A percentile compares a stretch with the other conserved stretches of the same genome.
Evolutionary conservation across 75 land plant species (phyloP).

Genomic region (Picea glauca): DNA sequence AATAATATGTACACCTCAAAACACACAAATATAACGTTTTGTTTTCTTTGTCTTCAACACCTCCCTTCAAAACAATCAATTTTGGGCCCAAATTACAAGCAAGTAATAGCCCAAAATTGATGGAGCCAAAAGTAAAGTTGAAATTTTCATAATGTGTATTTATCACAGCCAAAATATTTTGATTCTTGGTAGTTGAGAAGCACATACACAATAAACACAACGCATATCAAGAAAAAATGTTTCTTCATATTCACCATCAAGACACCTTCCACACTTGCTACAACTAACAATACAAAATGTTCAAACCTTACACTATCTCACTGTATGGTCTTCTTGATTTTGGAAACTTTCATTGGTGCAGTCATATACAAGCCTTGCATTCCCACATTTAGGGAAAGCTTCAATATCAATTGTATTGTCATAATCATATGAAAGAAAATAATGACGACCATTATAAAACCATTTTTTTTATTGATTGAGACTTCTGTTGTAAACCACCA

Average conservation of each 20-base stretch:
- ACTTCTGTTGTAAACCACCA: no score
- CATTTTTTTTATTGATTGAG: no score
- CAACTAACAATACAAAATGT: slow-evolving; percentile 71
- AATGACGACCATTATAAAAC: no score
- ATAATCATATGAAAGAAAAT: no score
- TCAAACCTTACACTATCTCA: no score
- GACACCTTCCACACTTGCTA: slow-evolving; percentile 66
- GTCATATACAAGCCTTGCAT: no score
- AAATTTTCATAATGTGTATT: not conserved
- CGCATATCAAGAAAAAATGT: slow-evolving; percentile 55
- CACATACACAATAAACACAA: slow-evolving; percentile 53
- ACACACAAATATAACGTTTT: not conserved
- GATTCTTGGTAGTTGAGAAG: slow-evolving; percentile 29
- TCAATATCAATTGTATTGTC: no score
- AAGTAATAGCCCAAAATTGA: not conserved
- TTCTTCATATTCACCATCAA: slow-evolving; percentile 57
- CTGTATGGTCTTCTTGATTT: no score
- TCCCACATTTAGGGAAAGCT: no score
- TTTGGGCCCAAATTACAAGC: not conserved
- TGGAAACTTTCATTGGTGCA: no score
- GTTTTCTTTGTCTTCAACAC: not conserved
- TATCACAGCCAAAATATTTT: slow-evolving; percentile 33
- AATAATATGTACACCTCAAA: not conserved
- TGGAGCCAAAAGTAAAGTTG: no score
- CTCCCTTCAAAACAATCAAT: not conserved